Conservation (phyloP, 2,329 filamentous ascomycete species). For the Aspergillus pseudotamarii region DNA sequence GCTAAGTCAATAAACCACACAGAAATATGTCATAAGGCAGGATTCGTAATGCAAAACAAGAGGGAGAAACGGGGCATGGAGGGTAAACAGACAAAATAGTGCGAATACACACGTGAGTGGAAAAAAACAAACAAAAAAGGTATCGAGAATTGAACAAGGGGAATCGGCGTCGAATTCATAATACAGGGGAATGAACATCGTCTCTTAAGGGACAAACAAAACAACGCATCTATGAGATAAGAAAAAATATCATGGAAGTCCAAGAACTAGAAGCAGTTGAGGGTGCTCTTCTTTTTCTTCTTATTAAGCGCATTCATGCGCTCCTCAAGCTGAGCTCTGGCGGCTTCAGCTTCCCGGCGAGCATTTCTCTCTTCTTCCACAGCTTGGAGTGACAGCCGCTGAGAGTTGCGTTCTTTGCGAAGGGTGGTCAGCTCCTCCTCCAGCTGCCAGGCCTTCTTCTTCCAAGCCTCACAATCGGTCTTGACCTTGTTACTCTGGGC, state of each 20-base stretch:
- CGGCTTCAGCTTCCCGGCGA: slow-evolving; percentile 84
- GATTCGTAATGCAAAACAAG: slow-evolving; percentile 16
- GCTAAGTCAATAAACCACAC: slow-evolving; percentile 11
- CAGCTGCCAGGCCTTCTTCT: slow-evolving; percentile 76
- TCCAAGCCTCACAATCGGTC: slow-evolving; percentile 85
- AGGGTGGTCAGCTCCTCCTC: slow-evolving; percentile 64
- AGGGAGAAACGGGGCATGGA: slow-evolving; percentile 7
- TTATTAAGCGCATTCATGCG: slow-evolving; percentile 89
- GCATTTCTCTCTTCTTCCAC: slow-evolving; percentile 97
- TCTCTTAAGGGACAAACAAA: slow-evolving; percentile 14
- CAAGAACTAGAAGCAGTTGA: slow-evolving; percentile 89
- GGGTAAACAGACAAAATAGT: not conserved
- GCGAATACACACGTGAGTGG: slow-evolving; percentile 10
- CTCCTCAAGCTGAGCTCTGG: slow-evolving; percentile 86
- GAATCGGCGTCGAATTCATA: slow-evolving; percentile 32
- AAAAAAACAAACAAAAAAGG: slow-evolving; percentile 19
- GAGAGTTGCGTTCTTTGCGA: slow-evolving; percentile 61
- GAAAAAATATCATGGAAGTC: not conserved
- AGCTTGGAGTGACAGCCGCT: slow-evolving; percentile 73
- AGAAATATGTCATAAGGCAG: slow-evolving; percentile 13
- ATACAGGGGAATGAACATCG: slow-evolving; percentile 27
- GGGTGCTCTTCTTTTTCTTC: slow-evolving; percentile 90
- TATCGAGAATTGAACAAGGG: slow-evolving; percentile 23
- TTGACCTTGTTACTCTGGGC: slow-evolving; percentile 89
- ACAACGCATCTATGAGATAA: slow-evolving; percentile 13